Evolutionary conservation across 2,329 filamentous ascomycete genomes (phyloP).

Genomic region (Bipolaris gigantea): DNA sequence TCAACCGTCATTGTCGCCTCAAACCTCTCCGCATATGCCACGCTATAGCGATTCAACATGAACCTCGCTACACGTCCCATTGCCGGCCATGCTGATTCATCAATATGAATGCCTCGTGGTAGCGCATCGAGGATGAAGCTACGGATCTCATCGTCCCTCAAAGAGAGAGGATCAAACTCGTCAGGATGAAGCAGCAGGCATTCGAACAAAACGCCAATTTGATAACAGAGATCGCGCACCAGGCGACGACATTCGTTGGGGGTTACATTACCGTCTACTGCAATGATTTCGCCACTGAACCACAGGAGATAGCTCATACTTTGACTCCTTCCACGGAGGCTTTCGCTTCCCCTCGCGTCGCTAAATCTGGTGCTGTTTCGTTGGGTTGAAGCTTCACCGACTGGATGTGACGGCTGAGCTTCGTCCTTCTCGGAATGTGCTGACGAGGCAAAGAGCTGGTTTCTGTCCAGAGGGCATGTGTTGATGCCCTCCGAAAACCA

Average conservation of each 20-base stretch:
- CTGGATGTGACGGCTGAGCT: not conserved
- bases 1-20: not conserved
- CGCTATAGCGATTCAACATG: not conserved
- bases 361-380: not conserved
- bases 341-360: not conserved
- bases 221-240: slow-evolving; percentile 4
- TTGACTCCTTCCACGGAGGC: not conserved
- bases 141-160: not conserved
- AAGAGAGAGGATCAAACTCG: not conserved
- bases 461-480: slow-evolving; percentile 1
- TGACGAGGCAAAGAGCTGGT: not conserved
- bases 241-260: not conserved
- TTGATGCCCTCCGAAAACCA: slow-evolving; percentile 7
- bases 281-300: slow-evolving; percentile 5
- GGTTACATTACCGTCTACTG: slow-evolving; percentile 1
- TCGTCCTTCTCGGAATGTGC: not conserved
- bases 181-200: not conserved
- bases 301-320: not conserved
- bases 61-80: not conserved
- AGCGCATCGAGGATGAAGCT: not conserved
- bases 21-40: not conserved
- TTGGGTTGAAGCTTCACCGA: not conserved
- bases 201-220: not conserved
- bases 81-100: not conserved
- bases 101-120: not conserved